phyloP scores from a whole-genome alignment of 164 flowering plant genomes.

The Liriodendron chinense region DNA sequence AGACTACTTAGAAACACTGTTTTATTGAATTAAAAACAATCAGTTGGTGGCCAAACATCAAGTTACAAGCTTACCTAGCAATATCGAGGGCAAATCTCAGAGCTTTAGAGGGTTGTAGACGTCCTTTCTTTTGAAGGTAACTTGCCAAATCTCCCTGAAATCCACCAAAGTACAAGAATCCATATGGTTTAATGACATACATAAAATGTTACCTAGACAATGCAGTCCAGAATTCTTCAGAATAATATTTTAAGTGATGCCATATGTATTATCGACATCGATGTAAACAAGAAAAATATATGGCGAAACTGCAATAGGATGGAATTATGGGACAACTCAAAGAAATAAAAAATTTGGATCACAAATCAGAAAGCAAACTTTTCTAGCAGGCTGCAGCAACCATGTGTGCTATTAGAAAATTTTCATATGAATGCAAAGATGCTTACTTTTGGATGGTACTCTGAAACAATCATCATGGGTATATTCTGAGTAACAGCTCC shows the following conservation, averaged over 20 bases:
- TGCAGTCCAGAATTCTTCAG: background rate
- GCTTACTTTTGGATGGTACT: slow-evolving; percentile 81
- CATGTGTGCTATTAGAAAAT: background rate
- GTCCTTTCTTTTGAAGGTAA: slow-evolving; percentile 88
- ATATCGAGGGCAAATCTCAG: slow-evolving; percentile 90
- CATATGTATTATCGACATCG: background rate
- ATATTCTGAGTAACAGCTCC: slow-evolving; percentile 98
- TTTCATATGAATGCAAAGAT: background rate
- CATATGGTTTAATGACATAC: background rate
- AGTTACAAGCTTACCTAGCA: slow-evolving; percentile 57
- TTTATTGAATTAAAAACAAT: too few relatives aligned
- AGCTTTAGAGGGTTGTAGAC: slow-evolving; percentile 77
- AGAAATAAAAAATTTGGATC: background rate
- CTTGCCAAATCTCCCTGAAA: slow-evolving; percentile 84
- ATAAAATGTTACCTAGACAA: background rate
- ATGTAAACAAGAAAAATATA: background rate
- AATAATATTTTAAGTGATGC: background rate
- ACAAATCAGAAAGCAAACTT: background rate
- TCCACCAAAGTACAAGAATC: slow-evolving; percentile 7
- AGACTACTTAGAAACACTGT: too few relatives aligned
- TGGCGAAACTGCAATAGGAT: background rate
- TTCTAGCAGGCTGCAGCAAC: background rate
- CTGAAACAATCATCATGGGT: slow-evolving; percentile 96
- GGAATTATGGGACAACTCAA: background rate
- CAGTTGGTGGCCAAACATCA: background rate